Base-by-base conservation (phyloP, 2,329 filamentous ascomycete genomes). In the Pseudonectria buxi region DNA sequence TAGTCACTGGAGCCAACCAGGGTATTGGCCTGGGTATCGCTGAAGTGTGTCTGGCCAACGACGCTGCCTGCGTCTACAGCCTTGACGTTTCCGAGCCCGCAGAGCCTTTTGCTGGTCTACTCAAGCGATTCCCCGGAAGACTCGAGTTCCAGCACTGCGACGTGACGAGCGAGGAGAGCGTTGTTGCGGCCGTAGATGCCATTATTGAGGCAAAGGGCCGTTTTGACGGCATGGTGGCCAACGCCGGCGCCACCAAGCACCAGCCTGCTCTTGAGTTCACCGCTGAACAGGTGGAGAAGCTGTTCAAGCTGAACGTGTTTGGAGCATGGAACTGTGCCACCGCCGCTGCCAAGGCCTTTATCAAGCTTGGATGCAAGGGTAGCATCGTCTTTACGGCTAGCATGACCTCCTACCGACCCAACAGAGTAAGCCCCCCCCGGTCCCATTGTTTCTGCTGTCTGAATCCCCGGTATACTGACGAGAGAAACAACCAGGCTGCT, bases 171-270 rank as follows among this genome's bases (percentile, higher is more conserved):
- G 65, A 69, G 38, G 53, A 57, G 36, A 61, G 56, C 30, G 54
- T 69, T 13, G 54, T 58, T 33, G 51, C 53, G 4, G 64, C 64
- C 3, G 51, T 71, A 18, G 61, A 70, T 28, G 46, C 54, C 36
- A 54, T 70, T 26, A 55, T 65, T 6, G 51, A 51, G 16, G 48
- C 54, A 28, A 50, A 53, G n/a, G 64, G 65, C 22, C 55, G 58
- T 25, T 58, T 67, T 39, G 60, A 69, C 46, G 66, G 67, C 37
- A 68, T 74, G 56, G 67, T 72, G 3, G 63, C 61, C 15, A 72
- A 74, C 39, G 69, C 69, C 0, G 69, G 69, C 11, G 54, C 64
- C 11, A 74, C 69, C 10, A 69, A 72, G 45, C 70, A 73, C 43
- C 71, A 72, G 47, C 51, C 68, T 2, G 69, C 69, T 0, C 51